Percentiles rank a stretch among this genome's conserved stretches.
These are phyloP conservation scores for Phytophthora fragariae DNA, from an alignment of 352 stramenopile genomes.

Conservation along the genomic window DNA sequence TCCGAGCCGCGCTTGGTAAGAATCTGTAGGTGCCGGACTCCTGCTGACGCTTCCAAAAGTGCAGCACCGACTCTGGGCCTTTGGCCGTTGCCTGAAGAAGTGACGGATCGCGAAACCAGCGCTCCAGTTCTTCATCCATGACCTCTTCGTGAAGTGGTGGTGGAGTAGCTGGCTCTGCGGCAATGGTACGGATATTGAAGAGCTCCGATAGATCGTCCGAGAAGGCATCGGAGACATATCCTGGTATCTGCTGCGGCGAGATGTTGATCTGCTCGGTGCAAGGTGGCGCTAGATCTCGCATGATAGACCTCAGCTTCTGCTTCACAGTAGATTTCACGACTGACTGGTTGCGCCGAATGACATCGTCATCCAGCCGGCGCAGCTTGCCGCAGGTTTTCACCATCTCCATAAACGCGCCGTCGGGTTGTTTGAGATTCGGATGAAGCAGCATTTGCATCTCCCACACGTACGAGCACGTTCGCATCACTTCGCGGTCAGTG, in stretches of 20 bases:
- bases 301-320: no score
- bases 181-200: no score
- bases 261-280: no score
- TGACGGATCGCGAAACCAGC: not conserved
- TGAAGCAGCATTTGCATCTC: conserved; percentile 19
- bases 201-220: no score
- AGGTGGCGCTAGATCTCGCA: no score
- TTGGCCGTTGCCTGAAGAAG: not conserved
- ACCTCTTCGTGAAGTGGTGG: no score
- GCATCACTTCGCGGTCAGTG: conserved; percentile 18
- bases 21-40: not conserved
- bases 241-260: no score
- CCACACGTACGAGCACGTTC: conserved; percentile 4
- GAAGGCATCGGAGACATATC: no score
- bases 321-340: no score
- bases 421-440: not conserved
- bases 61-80: not conserved
- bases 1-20: not conserved
- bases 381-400: not conserved
- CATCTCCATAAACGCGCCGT: not conserved
- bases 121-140: not conserved
- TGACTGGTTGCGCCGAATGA: no score
- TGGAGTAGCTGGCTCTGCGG: no score
- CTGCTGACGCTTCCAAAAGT: not conserved
- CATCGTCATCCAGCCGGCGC: not conserved